Evolutionary conservation across 1,139 yeast species (phyloP).

Genomic region (Yamadazyma triangularis): DNA sequence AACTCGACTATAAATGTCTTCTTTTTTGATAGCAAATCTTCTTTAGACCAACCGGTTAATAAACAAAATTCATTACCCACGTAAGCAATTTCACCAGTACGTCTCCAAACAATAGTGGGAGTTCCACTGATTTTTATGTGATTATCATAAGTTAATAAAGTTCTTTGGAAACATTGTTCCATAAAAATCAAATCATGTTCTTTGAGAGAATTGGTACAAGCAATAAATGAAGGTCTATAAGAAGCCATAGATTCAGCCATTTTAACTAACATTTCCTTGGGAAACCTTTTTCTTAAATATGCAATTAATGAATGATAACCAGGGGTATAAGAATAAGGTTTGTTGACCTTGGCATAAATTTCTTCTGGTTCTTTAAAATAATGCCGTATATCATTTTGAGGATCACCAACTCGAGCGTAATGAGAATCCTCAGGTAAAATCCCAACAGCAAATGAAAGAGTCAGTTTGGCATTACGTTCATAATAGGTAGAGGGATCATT

Average conservation of each 20-base stretch:
- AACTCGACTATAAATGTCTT: constrained; percentile 80
- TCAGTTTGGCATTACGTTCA: constrained; percentile 39
- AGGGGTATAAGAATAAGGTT: constrained; percentile 84
- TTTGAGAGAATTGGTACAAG: constrained; percentile 81
- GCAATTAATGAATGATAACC: constrained; percentile 82
- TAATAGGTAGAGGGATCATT: constrained; percentile 38
- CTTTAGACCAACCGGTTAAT: constrained; percentile 83
- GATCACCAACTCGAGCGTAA: constrained; percentile 19
- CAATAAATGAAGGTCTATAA: constrained; percentile 88
- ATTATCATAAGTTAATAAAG: constrained; percentile 81
- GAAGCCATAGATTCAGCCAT: constrained; percentile 89
- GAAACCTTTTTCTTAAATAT: constrained; percentile 69
- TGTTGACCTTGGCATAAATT: constrained; percentile 67
- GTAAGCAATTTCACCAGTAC: constrained; percentile 93
- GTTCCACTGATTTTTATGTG: constrained; percentile 84
- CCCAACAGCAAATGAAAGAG: constrained; percentile 54
- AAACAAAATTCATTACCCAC: constrained; percentile 90
- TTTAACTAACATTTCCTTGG: constrained; percentile 63
- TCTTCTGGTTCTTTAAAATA: constrained; percentile 67
- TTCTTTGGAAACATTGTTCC: constrained; percentile 94
- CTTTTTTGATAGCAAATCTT: constrained; percentile 47
- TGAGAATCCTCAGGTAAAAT: constrained; percentile 36
- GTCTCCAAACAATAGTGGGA: constrained; percentile 92
- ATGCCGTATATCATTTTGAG: constrained; percentile 11
- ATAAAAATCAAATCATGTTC: constrained; percentile 90